Conservation (phyloP, 192 early-diverging fungal species). For the Geosiphon pyriformis region DNA sequence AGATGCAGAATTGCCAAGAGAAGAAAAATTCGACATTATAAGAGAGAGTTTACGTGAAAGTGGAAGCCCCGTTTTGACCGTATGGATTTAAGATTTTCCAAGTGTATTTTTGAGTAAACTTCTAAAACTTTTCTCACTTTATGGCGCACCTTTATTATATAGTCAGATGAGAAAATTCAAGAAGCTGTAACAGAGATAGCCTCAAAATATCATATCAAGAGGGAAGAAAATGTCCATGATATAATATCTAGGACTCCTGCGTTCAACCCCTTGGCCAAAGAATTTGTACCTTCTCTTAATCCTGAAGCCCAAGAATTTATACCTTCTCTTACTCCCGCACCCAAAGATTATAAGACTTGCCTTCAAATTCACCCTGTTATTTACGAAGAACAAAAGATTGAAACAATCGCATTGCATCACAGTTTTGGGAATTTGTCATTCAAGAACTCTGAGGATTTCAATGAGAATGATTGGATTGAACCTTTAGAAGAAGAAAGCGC, state of each 20-base stretch:
- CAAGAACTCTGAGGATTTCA: constrained; percentile 14
- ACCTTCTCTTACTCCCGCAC: neutral
- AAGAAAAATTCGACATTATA: neutral
- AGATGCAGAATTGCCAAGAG: neutral
- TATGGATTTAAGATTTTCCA: neutral
- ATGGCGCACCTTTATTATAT: neutral
- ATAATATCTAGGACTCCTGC: too few relatives aligned
- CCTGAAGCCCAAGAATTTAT: neutral
- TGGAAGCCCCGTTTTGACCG: neutral
- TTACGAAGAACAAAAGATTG: too few relatives aligned
- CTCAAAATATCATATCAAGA: neutral
- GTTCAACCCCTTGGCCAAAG: too few relatives aligned
- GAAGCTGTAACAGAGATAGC: neutral
- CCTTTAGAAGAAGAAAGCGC: neutral
- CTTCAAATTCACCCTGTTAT: too few relatives aligned
- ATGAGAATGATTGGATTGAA: constrained; percentile 6
- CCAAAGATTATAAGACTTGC: too few relatives aligned
- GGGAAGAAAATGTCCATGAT: too few relatives aligned
- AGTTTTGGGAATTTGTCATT: neutral
- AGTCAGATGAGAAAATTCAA: neutral
- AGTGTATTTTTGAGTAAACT: neutral
- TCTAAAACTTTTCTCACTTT: neutral
- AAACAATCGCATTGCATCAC: too few relatives aligned
- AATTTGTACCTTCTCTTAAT: neutral
- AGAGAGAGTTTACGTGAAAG: neutral